Conservation (phyloP, 495 filamentous ascomycete species). For the Jackrogersella minutella region DNA sequence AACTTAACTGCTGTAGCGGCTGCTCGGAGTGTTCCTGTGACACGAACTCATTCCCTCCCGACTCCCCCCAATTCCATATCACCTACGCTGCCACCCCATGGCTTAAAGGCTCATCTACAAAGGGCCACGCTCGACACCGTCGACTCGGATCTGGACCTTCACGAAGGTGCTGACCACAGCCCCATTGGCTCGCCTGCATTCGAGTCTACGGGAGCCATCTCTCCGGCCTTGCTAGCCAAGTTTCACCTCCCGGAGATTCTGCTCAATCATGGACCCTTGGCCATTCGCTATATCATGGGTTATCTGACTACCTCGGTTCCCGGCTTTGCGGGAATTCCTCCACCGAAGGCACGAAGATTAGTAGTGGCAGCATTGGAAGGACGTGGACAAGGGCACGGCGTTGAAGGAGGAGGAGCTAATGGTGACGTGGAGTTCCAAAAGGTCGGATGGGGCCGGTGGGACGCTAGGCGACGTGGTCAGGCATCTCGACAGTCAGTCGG, state of each 20-base stretch:
- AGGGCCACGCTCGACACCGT: constrained; percentile 70
- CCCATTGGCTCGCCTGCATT: constrained; percentile 59
- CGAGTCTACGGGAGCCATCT: constrained; percentile 85
- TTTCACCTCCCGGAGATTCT: constrained; percentile 92
- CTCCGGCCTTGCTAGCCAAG: constrained; percentile 84
- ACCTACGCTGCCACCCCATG: constrained; percentile 83
- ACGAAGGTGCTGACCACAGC: constrained; percentile 71
- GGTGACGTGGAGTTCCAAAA: constrained; percentile 93
- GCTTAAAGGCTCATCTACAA: constrained; percentile 69
- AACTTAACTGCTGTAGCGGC: constrained; percentile 68
- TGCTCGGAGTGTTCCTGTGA: constrained; percentile 63
- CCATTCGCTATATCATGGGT: constrained; percentile 94
- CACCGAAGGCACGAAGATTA: constrained; percentile 87
- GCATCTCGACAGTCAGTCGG: constrained; percentile 47
- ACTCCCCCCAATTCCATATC: constrained; percentile 98
- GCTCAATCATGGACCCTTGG: constrained; percentile 84
- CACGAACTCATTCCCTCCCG: constrained; percentile 70
- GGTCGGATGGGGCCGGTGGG: constrained; percentile 97
- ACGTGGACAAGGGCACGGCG: constrained; percentile 64
- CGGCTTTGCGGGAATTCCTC: constrained; percentile 89
- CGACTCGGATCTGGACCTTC: constrained; percentile 89
- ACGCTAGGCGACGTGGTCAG: constrained; percentile 78
- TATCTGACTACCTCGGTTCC: constrained; percentile 92
- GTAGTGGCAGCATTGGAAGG: constrained; percentile 86
- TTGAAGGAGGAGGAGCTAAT: constrained; percentile 69